phyloP scores from a whole-genome alignment of 2,329 filamentous ascomycete genomes.

The Ophiostoma triangulosporum region DNA sequence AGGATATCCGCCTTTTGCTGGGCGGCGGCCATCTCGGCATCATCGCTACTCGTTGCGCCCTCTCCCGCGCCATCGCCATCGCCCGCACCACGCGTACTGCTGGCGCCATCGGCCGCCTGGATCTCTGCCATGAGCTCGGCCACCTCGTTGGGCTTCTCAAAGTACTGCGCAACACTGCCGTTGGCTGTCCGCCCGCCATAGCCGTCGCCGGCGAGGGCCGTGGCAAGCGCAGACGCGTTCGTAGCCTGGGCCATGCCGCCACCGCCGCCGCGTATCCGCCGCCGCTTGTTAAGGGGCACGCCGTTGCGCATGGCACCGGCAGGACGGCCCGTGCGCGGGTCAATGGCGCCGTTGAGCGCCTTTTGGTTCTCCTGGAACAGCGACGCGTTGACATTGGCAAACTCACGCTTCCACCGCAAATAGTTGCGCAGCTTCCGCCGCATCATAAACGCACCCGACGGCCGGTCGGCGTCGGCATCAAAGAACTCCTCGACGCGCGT shows the following conservation, averaged over 20 bases:
- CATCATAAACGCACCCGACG: constrained; percentile 82
- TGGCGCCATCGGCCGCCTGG: constrained; percentile 55
- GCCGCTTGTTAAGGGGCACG: constrained; percentile 70
- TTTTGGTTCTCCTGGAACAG: constrained; percentile 72
- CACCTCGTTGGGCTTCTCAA: constrained; percentile 74
- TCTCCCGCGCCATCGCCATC: constrained; percentile 32
- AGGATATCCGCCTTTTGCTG: constrained; percentile 62
- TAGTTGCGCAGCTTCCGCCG: constrained; percentile 75
- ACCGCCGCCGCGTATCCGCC: constrained; percentile 71
- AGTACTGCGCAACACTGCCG: constrained; percentile 61
- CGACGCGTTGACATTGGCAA: constrained; percentile 68
- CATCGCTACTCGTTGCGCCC: constrained; percentile 40
- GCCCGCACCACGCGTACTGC: not conserved
- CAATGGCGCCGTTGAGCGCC: constrained; percentile 53
- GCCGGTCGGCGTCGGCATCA: constrained; percentile 41
- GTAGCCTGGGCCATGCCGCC: constrained; percentile 34
- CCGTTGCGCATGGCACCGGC: constrained; percentile 37
- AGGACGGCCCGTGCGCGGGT: constrained; percentile 32
- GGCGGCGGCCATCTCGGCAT: constrained; percentile 10
- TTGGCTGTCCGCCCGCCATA: constrained; percentile 47
- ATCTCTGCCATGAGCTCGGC: constrained; percentile 72
- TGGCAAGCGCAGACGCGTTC: constrained; percentile 6
- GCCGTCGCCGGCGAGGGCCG: not conserved
- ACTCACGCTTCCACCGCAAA: constrained; percentile 78
- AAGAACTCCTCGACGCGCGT: constrained; percentile 31